Conservation (phyloP, 148 eudicot genomes). For the Persicaria tinctoria region DNA sequence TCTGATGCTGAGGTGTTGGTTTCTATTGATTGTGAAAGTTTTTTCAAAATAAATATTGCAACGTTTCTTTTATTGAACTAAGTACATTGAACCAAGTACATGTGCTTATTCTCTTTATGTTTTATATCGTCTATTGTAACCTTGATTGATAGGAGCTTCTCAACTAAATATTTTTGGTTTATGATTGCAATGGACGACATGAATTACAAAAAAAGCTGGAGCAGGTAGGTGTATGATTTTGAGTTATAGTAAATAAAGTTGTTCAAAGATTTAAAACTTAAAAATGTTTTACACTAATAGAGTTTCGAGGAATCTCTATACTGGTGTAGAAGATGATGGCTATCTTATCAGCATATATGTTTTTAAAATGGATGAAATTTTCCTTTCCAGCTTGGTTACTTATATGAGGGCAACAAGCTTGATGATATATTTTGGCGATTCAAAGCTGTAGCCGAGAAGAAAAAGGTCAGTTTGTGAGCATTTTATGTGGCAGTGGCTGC, state of each 20-base stretch:
- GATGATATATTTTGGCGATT: conserved; percentile 83
- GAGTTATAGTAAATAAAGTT: background rate
- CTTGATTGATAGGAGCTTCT: background rate
- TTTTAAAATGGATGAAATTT: background rate
- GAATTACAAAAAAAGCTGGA: conserved; percentile 74
- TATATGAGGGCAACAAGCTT: conserved; percentile 77
- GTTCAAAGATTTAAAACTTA: no score
- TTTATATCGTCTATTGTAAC: no score
- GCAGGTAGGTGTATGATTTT: conserved; percentile 35
- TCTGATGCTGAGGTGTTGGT: background rate
- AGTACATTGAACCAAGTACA: no score
- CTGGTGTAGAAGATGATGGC: background rate
- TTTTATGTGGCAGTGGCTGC: background rate
- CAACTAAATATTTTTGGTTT: background rate
- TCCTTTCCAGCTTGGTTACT: conserved; percentile 72
- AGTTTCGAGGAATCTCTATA: background rate
- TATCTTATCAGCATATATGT: background rate
- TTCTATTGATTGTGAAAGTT: no score
- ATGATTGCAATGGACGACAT: conserved; percentile 78
- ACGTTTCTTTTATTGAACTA: no score
- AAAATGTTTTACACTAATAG: no score
- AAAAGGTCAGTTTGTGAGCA: conserved; percentile 43
- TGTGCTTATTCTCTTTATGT: no score
- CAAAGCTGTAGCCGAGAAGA: conserved; percentile 84
- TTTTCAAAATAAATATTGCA: no score